A percentile compares a stretch with the other conserved stretches of the same genome.
These are phyloP conservation scores for Drosera spatulata DNA, from an alignment of 179 eudicot species.

Conservation along the genomic window DNA sequence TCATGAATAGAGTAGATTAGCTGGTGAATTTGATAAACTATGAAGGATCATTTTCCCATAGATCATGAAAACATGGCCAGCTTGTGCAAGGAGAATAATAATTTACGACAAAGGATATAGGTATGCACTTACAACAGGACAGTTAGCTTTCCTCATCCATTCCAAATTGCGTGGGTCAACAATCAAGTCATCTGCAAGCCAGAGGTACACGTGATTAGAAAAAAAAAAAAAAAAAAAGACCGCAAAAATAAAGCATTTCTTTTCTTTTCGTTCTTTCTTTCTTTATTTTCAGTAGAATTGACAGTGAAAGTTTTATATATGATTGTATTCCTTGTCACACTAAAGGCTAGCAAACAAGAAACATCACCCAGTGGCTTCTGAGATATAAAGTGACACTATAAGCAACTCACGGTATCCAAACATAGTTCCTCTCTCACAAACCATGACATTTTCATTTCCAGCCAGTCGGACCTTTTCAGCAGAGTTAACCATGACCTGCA, in stretches of 20 bases:
- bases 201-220: not conserved
- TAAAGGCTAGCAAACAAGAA: too few relatives aligned
- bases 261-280: too few relatives aligned
- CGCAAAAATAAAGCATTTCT: too few relatives aligned
- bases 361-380: too few relatives aligned
- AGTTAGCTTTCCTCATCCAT: slow-evolving; percentile 91
- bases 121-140: slow-evolving; percentile 69
- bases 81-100: too few relatives aligned
- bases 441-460: slow-evolving; percentile 96
- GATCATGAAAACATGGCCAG: too few relatives aligned
- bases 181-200: slow-evolving; percentile 61
- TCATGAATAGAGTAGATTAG: not conserved
- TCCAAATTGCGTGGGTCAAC: slow-evolving; percentile 95
- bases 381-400: not conserved
- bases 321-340: too few relatives aligned
- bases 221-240: too few relatives aligned
- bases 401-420: slow-evolving; percentile 73
- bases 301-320: too few relatives aligned
- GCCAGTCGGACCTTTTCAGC: slow-evolving; percentile 91
- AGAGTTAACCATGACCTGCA: slow-evolving; percentile 82
- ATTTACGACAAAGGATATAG: not conserved
- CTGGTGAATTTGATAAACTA: too few relatives aligned
- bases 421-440: slow-evolving; percentile 98
- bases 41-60: too few relatives aligned
- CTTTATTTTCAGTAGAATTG: too few relatives aligned